Conservation (phyloP, 2,329 filamentous ascomycete genomes). For the Diaporthe velutina region DNA sequence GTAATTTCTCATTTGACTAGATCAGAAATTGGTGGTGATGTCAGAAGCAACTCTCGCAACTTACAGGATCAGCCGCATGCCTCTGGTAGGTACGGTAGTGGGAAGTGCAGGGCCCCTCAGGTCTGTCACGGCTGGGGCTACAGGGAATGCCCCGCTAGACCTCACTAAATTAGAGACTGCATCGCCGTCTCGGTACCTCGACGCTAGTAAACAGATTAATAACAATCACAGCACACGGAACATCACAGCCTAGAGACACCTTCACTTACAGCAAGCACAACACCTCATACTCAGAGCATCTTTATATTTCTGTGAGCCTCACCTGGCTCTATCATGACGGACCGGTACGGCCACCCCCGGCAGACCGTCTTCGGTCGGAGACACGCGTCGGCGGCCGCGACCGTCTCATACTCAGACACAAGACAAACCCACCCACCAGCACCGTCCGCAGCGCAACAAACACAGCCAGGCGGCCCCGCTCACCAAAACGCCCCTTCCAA, state of each 20-base stretch:
- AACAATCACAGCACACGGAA: not conserved
- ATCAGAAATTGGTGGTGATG: not conserved
- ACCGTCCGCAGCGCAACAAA: constrained; percentile 18
- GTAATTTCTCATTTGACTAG: not conserved
- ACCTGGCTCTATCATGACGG: constrained; percentile 41
- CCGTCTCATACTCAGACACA: constrained; percentile 38
- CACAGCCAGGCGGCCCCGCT: not conserved
- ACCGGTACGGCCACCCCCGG: constrained; percentile 42
- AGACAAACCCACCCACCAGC: constrained; percentile 23
- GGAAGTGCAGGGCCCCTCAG: not conserved
- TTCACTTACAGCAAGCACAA: not conserved
- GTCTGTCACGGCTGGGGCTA: not conserved
- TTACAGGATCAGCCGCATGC: too few species aligned
- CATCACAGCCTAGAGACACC: not conserved
- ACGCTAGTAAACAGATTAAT: not conserved
- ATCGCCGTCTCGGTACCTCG: not conserved
- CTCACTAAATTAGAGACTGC: not conserved
- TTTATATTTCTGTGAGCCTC: not conserved
- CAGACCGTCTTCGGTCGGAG: constrained; percentile 39
- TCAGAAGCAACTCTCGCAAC: not conserved
- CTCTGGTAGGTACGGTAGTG: too few species aligned
- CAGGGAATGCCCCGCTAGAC: not conserved
- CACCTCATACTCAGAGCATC: not conserved
- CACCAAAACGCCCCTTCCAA: constrained; percentile 9
- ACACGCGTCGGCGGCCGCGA: constrained; percentile 38